Conservation (phyloP, 1,284 basidiomycete species). For the Papiliotrema fonsecae region DNA sequence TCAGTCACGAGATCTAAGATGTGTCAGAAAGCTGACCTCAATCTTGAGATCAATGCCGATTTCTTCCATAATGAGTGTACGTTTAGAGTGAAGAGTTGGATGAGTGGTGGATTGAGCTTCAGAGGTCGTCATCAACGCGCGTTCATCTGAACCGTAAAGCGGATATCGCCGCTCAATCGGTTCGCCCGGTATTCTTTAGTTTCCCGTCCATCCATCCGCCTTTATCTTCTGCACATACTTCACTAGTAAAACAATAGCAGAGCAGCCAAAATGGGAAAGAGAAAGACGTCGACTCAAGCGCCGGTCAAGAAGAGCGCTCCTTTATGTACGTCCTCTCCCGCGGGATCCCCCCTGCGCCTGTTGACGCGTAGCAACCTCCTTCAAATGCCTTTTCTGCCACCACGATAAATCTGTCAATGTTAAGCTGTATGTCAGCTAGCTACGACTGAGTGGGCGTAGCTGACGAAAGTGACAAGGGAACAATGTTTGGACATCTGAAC, state of each 20-base stretch:
- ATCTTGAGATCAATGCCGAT: constrained; percentile 72
- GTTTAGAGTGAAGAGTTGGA: constrained; percentile 1
- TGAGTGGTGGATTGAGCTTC: background rate
- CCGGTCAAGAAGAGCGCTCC: constrained; percentile 32
- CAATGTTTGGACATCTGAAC: constrained; percentile 35
- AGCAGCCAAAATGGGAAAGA: constrained; percentile 45
- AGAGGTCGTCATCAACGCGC: constrained; percentile 4
- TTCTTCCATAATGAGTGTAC: constrained; percentile 49
- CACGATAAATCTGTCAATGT: constrained; percentile 42
- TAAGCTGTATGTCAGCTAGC: constrained; percentile 30
- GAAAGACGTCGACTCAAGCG: constrained; percentile 45
- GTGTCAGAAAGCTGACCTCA: constrained; percentile 56
- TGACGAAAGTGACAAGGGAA: constrained; percentile 31
- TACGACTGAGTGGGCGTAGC: background rate
- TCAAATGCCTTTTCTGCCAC: constrained; percentile 48
- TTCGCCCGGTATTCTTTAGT: too few species aligned
- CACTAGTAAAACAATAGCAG: too few species aligned
- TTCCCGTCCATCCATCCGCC: too few species aligned
- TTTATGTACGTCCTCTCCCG: constrained; percentile 19
- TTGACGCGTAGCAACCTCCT: constrained; percentile 35
- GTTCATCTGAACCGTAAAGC: constrained; percentile 4
- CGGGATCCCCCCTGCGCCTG: background rate
- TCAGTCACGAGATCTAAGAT: constrained; percentile 7
- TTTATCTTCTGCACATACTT: too few species aligned
- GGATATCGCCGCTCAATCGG: constrained; percentile 15